These are phyloP conservation scores for Tremellales sp. DNA, from an alignment of 1,284 basidiomycete species.

Conservation along the genomic window DNA sequence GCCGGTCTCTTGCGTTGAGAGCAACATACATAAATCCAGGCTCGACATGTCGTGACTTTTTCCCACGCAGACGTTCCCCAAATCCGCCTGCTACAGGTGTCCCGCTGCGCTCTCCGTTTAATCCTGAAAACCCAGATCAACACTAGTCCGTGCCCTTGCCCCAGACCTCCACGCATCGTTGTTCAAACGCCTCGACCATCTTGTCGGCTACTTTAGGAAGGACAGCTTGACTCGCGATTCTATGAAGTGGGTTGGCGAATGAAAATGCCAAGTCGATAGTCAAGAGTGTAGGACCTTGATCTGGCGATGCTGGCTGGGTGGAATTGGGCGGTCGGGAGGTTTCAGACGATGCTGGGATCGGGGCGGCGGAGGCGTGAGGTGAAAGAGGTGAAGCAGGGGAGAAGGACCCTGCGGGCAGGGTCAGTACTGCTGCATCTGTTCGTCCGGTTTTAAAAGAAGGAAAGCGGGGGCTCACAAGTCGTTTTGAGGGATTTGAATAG, in stretches of 20 bases:
- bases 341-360: constrained; percentile 9
- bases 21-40: too few relatives aligned
- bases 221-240: constrained; percentile 72
- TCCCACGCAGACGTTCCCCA: too few relatives aligned
- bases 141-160: too few relatives aligned
- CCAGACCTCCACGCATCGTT: constrained; percentile 69
- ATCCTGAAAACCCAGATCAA: too few relatives aligned
- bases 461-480: constrained; percentile 54
- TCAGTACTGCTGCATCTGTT: too few relatives aligned
- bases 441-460: too few relatives aligned
- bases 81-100: too few relatives aligned
- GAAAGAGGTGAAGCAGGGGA: constrained; percentile 55
- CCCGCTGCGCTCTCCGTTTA: too few relatives aligned
- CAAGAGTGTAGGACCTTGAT: constrained; percentile 60
- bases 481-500: constrained; percentile 83
- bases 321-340: constrained; percentile 5
- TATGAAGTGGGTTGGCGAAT: constrained; percentile 82
- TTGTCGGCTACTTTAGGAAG: constrained; percentile 79
- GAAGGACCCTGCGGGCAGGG: constrained; percentile 69
- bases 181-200: constrained; percentile 91
- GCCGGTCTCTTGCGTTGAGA: too few relatives aligned
- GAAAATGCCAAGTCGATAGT: constrained; percentile 77
- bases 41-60: too few relatives aligned
- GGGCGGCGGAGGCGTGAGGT: constrained; percentile 46
- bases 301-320: constrained; percentile 16